Evolutionary conservation across 306 rosid species (phyloP).

Genomic region (Malus asiatica): DNA sequence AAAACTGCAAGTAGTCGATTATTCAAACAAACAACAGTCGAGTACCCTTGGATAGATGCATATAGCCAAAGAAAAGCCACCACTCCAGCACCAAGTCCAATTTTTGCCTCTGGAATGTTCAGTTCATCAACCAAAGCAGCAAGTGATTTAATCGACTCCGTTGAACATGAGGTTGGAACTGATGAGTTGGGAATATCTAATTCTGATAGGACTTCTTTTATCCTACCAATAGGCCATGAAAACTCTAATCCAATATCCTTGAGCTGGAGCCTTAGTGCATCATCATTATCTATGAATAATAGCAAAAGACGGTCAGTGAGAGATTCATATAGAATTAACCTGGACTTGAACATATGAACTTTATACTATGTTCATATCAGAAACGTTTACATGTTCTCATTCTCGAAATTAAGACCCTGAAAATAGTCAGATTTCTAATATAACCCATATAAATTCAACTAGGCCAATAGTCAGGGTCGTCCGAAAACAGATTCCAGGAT

Average conservation of each 20-base stretch:
- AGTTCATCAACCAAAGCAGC: conserved; percentile 56
- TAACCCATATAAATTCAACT: neutral
- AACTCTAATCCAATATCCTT: conserved; percentile 67
- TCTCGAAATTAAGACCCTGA: neutral
- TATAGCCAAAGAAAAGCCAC: conserved; percentile 88
- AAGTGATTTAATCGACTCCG: conserved; percentile 48
- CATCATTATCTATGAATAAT: conserved; percentile 44
- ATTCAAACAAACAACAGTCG: neutral
- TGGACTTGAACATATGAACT: neutral
- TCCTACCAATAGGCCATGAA: conserved; percentile 65
- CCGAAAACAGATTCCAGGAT: neutral
- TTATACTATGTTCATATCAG: neutral
- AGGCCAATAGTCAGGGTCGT: neutral
- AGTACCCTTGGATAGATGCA: conserved; percentile 70
- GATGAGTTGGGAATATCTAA: conserved; percentile 29
- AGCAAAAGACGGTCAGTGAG: neutral
- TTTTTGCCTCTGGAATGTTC: conserved; percentile 58
- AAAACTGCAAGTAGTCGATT: neutral
- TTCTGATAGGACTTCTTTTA: conserved; percentile 45
- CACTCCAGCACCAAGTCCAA: conserved; percentile 64
- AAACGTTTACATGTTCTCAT: neutral
- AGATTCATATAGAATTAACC: neutral
- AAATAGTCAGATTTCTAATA: neutral
- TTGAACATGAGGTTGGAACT: conserved; percentile 52
- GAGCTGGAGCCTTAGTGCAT: conserved; percentile 50